Percentiles rank a stretch among this genome's conserved stretches.
These are phyloP conservation scores for Oryza nivara DNA, from an alignment of 176 grass and related monocot genomes.

Conservation along the genomic window DNA sequence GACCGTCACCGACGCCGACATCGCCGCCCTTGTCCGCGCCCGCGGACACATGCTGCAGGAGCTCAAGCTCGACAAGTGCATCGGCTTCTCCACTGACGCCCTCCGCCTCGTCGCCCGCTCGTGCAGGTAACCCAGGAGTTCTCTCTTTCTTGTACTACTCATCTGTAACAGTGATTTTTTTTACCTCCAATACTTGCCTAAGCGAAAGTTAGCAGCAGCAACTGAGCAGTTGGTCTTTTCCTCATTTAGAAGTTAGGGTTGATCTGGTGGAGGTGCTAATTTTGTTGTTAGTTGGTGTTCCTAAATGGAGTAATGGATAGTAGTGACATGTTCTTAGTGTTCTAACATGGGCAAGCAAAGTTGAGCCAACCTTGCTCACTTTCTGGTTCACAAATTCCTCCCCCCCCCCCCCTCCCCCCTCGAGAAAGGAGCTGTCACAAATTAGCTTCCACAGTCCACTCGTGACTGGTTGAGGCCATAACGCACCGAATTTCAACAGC, in stretches of 20 bases:
- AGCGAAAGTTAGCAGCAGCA: background rate
- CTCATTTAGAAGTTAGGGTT: slow-evolving; percentile 12
- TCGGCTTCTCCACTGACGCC: slow-evolving; percentile 74
- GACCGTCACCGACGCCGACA: slow-evolving; percentile 65
- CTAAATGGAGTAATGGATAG: slow-evolving; percentile 35
- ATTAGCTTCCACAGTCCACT: background rate
- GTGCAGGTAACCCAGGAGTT: slow-evolving; percentile 59
- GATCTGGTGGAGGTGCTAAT: slow-evolving; percentile 14
- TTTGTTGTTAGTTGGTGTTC: slow-evolving; percentile 25
- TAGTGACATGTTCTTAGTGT: background rate
- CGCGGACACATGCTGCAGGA: slow-evolving; percentile 69
- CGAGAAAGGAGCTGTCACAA: background rate
- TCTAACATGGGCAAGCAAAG: slow-evolving; percentile 12
- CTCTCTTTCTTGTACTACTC: background rate
- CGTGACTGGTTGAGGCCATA: background rate
- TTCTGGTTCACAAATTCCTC: slow-evolving; percentile 8
- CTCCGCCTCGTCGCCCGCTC: slow-evolving; percentile 68
- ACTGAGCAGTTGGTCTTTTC: background rate
- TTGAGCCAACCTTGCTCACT: background rate
- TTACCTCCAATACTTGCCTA: background rate
- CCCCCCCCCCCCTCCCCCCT: background rate
- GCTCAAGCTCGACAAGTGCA: slow-evolving; percentile 91
- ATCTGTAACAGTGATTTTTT: slow-evolving; percentile 4
- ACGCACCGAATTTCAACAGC: background rate
- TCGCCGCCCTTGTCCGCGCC: slow-evolving; percentile 51